Conservation (phyloP, 495 filamentous ascomycete species). For the Lasiosphaeria miniovina region DNA sequence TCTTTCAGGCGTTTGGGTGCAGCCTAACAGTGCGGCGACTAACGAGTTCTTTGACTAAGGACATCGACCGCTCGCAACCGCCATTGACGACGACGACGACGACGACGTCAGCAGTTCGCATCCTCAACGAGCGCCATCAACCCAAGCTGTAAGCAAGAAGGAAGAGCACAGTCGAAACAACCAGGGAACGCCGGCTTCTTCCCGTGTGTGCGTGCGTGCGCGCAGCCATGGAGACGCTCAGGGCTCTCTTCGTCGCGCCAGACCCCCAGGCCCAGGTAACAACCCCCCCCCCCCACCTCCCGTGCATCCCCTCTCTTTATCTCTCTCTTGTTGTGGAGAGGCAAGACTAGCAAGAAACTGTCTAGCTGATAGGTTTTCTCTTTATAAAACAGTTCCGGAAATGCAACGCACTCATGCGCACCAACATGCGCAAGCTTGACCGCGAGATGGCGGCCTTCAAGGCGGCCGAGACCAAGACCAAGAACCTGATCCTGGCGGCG, state of each 20-base stretch:
- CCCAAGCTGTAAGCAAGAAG: not conserved
- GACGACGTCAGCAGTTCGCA: not conserved
- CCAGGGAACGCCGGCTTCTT: not conserved
- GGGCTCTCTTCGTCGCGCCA: slow-evolving; percentile 84
- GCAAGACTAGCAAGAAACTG: no score
- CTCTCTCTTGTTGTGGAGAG: no score
- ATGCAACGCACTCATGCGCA: slow-evolving; percentile 87
- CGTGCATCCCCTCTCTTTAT: no score
- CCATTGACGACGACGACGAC: not conserved
- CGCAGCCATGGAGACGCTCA: slow-evolving; percentile 77
- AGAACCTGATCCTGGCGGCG: slow-evolving; percentile 75
- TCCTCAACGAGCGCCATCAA: not conserved
- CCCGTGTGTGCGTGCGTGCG: slow-evolving; percentile 2
- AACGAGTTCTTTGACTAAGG: not conserved
- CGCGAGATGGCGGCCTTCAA: slow-evolving; percentile 81
- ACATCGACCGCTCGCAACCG: not conserved
- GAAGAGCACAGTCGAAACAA: no score
- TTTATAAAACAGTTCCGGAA: slow-evolving; percentile 65
- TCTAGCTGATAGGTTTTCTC: no score
- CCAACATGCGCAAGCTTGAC: slow-evolving; percentile 91
- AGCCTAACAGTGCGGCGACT: not conserved
- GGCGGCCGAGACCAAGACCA: slow-evolving; percentile 75
- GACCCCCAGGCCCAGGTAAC: slow-evolving; percentile 85
- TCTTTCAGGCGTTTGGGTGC: no score
- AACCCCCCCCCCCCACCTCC: slow-evolving; percentile 2